Conservation (phyloP, 2,329 filamentous ascomycete species). For the Neopestalotiopsis clavispora region DNA sequence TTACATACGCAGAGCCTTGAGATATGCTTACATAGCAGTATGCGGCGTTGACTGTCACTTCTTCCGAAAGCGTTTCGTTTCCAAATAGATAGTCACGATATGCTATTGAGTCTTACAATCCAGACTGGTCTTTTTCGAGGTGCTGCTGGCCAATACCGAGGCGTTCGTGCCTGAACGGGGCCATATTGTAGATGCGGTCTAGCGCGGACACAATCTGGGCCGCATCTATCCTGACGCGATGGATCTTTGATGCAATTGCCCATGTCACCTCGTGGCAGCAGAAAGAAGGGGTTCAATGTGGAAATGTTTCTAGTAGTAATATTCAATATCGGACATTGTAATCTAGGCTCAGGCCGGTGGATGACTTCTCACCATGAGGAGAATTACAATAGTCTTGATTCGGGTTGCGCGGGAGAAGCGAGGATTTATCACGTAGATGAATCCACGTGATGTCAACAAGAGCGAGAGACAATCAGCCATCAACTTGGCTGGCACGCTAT, state of each 20-base stretch:
- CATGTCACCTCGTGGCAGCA: slow-evolving; percentile 1
- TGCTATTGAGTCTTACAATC: neutral
- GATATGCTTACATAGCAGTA: neutral
- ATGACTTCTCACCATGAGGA: too few species aligned
- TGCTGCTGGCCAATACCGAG: slow-evolving; percentile 17
- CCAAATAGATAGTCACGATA: slow-evolving; percentile 18
- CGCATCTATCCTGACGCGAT: slow-evolving; percentile 1
- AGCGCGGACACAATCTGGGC: slow-evolving; percentile 24
- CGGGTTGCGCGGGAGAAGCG: neutral
- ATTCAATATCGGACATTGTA: too few species aligned
- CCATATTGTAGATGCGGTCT: slow-evolving; percentile 25
- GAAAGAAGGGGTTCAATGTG: neutral
- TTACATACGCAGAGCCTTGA: neutral
- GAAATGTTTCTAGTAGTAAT: too few species aligned
- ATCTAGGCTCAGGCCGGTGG: too few species aligned
- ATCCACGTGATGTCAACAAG: slow-evolving; percentile 22
- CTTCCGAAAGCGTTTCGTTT: slow-evolving; percentile 20
- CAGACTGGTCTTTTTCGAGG: neutral
- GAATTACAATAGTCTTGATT: neutral
- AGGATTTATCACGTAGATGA: neutral
- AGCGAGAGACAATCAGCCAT: slow-evolving; percentile 12
- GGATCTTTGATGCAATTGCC: slow-evolving; percentile 6
- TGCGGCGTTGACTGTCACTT: neutral
- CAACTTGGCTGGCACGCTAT: neutral
- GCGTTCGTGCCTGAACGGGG: slow-evolving; percentile 17